phyloP scores from a whole-genome alignment of 2,329 filamentous ascomycete genomes.

The Aureobasidium sp. region DNA sequence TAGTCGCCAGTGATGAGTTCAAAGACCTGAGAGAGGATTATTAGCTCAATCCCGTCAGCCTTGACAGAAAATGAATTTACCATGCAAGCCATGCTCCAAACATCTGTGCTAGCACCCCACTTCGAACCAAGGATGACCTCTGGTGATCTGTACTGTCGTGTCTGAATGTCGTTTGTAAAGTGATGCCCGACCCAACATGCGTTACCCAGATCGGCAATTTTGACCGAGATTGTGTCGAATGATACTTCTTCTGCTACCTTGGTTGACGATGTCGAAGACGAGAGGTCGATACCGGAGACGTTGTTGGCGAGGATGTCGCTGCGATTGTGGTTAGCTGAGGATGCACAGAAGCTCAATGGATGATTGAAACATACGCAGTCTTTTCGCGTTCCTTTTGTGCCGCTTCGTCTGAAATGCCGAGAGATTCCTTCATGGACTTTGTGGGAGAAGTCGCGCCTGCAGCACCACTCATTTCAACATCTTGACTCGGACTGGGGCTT shows the following conservation, averaged over 20 bases:
- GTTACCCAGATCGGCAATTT: constrained; percentile 96
- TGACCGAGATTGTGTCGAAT: constrained; percentile 88
- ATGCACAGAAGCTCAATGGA: constrained; percentile 12
- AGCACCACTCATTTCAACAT: constrained; percentile 50
- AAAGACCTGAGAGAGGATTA: constrained; percentile 60
- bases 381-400: constrained; percentile 79
- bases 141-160: constrained; percentile 90
- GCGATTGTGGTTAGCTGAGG: constrained; percentile 21
- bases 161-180: constrained; percentile 99
- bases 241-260: constrained; percentile 55
- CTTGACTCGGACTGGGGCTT: constrained; percentile 35
- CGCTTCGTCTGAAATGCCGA: constrained; percentile 49
- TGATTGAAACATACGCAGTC: constrained; percentile 66
- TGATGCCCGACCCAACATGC: constrained; percentile 98
- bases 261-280: constrained; percentile 42
- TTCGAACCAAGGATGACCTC: constrained; percentile 95
- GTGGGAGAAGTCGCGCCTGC: constrained; percentile 42
- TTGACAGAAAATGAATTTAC: constrained; percentile 46
- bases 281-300: constrained; percentile 85
- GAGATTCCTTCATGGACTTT: constrained; percentile 53
- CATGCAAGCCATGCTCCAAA: constrained; percentile 99
- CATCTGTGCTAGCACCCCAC: constrained; percentile 98
- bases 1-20: constrained; percentile 98
- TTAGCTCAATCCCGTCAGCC: background rate
- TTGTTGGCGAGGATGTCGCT: constrained; percentile 80